A percentile compares a stretch with the other conserved stretches of the same genome.
Evolutionary conservation across 2,329 filamentous ascomycete species (phyloP).

Genomic region (Phaeosphaeriaceae sp.): DNA sequence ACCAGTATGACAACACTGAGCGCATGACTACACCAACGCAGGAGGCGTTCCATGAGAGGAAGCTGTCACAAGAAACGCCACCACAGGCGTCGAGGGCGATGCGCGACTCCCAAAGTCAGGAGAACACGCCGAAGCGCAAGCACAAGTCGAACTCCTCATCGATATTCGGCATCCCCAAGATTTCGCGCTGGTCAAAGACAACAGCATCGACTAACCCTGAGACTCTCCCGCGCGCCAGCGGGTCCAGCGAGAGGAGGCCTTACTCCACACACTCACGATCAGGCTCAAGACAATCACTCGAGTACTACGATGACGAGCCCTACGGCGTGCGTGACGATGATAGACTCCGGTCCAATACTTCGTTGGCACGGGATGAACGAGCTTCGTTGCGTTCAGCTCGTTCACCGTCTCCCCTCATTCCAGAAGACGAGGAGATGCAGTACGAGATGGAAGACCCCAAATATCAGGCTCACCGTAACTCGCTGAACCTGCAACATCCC

Average conservation of each 20-base stretch:
- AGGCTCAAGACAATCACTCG: constrained; percentile 74
- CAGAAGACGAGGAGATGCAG: constrained; percentile 61
- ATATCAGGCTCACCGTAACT: constrained; percentile 83
- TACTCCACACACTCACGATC: constrained; percentile 76
- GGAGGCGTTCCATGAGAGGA: constrained; percentile 54
- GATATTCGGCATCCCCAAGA: constrained; percentile 78
- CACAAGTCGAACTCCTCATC: constrained; percentile 87
- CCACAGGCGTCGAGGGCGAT: constrained; percentile 56
- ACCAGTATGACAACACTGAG: constrained; percentile 67
- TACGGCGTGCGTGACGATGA: constrained; percentile 69
- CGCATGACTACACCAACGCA: constrained; percentile 68
- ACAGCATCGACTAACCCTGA: constrained; percentile 87
- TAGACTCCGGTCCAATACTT: constrained; percentile 52
- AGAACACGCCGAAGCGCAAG: constrained; percentile 84
- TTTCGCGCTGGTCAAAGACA: constrained; percentile 96
- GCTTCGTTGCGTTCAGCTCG: constrained; percentile 40
- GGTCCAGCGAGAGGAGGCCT: constrained; percentile 66
- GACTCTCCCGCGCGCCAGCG: constrained; percentile 72
- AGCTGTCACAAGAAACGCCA: constrained; percentile 56
- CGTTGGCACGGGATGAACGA: constrained; percentile 33
- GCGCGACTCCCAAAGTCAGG: constrained; percentile 68
- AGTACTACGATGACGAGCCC: constrained; percentile 62
- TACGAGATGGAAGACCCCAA: constrained; percentile 69
- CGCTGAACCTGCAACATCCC: constrained; percentile 79
- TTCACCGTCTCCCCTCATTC: constrained; percentile 62